Evolutionary conservation across 495 filamentous ascomycete genomes (phyloP).

Genomic region (Xylaria cubensis): DNA sequence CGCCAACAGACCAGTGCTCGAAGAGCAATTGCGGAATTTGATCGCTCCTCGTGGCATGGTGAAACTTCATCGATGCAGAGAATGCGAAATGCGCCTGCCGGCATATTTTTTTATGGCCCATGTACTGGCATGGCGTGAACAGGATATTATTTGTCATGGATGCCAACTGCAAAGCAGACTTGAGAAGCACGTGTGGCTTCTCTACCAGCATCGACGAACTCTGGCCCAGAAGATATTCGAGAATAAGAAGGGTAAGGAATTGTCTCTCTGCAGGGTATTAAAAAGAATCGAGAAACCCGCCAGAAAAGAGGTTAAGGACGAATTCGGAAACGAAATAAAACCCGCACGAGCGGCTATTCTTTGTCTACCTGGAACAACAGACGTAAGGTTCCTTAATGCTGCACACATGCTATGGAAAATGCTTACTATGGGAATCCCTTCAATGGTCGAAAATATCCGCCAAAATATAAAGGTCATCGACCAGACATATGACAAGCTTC

Average conservation of each 20-base stretch:
- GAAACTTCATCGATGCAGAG: constrained; percentile 9
- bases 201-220: not conserved
- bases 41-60: not conserved
- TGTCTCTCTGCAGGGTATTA: not conserved
- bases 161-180: constrained; percentile 22
- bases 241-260: too few relatives aligned
- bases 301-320: not conserved
- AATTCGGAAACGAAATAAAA: not conserved
- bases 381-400: not conserved
- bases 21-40: not conserved
- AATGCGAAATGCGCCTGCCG: constrained; percentile 24
- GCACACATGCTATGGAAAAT: not conserved
- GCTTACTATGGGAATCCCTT: not conserved
- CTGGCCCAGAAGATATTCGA: constrained; percentile 5
- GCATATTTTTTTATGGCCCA: constrained; percentile 27
- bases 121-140: not conserved
- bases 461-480: not conserved
- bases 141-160: constrained; percentile 25
- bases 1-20: constrained; percentile 19
- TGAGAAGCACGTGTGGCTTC: not conserved
- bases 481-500: not conserved
- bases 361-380: not conserved
- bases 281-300: not conserved
- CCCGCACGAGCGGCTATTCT: not conserved
- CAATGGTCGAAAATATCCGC: not conserved